Base-by-base conservation (phyloP, 163 green algal genomes). In the Prototheca stagnorum region DNA sequence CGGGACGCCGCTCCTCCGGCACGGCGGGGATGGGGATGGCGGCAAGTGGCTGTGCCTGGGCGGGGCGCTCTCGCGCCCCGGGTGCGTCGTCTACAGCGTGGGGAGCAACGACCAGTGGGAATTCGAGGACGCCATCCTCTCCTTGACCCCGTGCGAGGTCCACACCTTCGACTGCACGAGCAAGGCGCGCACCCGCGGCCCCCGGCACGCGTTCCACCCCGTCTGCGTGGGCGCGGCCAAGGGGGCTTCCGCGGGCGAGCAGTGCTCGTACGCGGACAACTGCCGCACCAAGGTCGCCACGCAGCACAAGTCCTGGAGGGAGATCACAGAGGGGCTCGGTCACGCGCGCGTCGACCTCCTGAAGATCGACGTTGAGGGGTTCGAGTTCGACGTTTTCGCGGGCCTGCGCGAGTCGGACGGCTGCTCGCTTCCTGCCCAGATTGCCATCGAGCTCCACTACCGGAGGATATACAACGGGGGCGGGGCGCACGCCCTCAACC, bases 101-200 rank as follows among this genome's bases (percentile, higher is more conserved):
- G 49, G 49, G 12, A 49, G 39, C 39, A 41, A 47, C 20, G 25
- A 25, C 4, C 37, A 56, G 23, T 39, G 19, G 0, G 40, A 44
- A 5, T 65, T 65, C 29, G 57, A 65, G 26, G 21, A 39, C 9
- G 42, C 37, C 27, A 51, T 65, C 17, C 29, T 65, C n/a, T 28
- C 39, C 37, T 26, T 41, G 16, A 63, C 56, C 2, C 16, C 25
- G 22, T 65, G 57, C 34, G 33, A 51, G 26, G 28, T 65, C 14
- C 49, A 65, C 57, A 59, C 57, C 14, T 65, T 65, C 29, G 57
- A 65, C 24, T 65, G 57, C 57, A 59, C 44, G 2, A 56, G 34
- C 2, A 15, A 51, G 22, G 49, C 22, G 15, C 27, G 23, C 23
- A 44, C 34, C 1, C 23, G 16, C 4, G 5, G 27, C 3, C 35